Evolutionary conservation across 352 stramenopile genomes (phyloP).

Genomic region (Halophytophthora polymorphica): DNA sequence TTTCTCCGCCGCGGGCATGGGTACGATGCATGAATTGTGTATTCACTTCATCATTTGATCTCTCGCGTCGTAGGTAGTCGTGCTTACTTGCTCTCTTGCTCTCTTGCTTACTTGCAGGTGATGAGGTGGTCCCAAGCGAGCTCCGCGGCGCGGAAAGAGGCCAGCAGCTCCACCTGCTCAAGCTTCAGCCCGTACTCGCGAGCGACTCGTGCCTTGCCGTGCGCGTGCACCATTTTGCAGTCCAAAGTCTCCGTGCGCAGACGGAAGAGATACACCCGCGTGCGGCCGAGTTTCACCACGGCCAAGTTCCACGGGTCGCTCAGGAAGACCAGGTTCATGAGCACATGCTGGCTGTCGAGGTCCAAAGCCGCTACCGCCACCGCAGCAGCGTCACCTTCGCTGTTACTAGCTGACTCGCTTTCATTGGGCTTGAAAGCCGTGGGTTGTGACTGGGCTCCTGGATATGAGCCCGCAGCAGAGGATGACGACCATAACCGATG

Average conservation of each 20-base stretch:
- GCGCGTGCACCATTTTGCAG: constrained; percentile 46
- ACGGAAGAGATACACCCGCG: constrained; percentile 39
- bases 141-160: constrained; percentile 46
- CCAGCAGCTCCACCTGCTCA: constrained; percentile 39
- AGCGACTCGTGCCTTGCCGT: constrained; percentile 45
- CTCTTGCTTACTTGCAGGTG: constrained; percentile 36
- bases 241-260: constrained; percentile 13
- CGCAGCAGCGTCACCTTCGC: constrained; percentile 11
- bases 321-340: constrained; percentile 60
- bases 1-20: no score
- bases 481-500: constrained; percentile 18
- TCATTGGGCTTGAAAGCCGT: neutral
- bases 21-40: no score
- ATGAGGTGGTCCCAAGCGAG: constrained; percentile 47
- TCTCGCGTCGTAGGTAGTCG: neutral
- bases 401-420: neutral
- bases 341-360: constrained; percentile 33
- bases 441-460: constrained; percentile 9
- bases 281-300: constrained; percentile 43
- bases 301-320: constrained; percentile 55
- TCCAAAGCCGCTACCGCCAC: constrained; percentile 8
- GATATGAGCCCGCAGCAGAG: constrained; percentile 12
- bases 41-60: no score
- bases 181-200: constrained; percentile 44
- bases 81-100: neutral